phyloP scores from a whole-genome alignment of 2,329 filamentous ascomycete species.

The Apiospora saccharicola region DNA sequence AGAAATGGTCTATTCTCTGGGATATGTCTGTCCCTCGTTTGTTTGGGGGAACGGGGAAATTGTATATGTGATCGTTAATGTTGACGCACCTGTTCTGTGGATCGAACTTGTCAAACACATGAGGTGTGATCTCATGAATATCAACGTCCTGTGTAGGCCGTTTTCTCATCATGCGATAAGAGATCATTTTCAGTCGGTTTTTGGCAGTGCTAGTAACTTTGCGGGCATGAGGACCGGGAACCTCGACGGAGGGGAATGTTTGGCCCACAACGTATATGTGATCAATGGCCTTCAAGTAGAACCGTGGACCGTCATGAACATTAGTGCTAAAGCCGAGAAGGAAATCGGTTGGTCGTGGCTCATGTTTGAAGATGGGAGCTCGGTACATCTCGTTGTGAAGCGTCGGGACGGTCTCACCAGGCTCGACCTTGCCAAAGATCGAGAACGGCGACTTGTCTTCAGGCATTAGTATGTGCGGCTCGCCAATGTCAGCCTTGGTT shows the following conservation, averaged over 20 bases:
- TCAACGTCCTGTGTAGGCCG: constrained; percentile 73
- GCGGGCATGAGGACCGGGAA: constrained; percentile 90
- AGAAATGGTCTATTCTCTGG: constrained; percentile 5
- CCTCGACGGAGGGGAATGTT: constrained; percentile 88
- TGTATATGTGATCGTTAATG: constrained; percentile 21
- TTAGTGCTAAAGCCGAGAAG: constrained; percentile 84
- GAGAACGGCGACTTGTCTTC: constrained; percentile 97
- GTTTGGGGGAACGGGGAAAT: constrained; percentile 7
- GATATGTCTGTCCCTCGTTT: constrained; percentile 18
- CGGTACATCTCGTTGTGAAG: constrained; percentile 96
- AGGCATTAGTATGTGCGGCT: constrained; percentile 85
- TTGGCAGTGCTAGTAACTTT: constrained; percentile 98
- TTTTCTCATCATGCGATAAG: constrained; percentile 85
- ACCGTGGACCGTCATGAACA: constrained; percentile 77
- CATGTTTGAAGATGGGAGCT: constrained; percentile 90
- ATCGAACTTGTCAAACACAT: constrained; percentile 92
- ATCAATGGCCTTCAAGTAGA: constrained; percentile 88
- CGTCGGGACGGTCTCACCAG: constrained; percentile 88
- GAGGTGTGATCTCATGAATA: constrained; percentile 86
- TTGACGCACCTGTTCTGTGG: constrained; percentile 71
- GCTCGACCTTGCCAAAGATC: constrained; percentile 90
- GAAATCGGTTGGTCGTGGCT: constrained; percentile 81
- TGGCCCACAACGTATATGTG: constrained; percentile 92
- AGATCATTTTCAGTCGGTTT: constrained; percentile 95
- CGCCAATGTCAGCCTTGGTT: constrained; percentile 85